These are phyloP conservation scores for Podospora appendiculata DNA, from an alignment of 495 filamentous ascomycete genomes.

Conservation along the genomic window DNA sequence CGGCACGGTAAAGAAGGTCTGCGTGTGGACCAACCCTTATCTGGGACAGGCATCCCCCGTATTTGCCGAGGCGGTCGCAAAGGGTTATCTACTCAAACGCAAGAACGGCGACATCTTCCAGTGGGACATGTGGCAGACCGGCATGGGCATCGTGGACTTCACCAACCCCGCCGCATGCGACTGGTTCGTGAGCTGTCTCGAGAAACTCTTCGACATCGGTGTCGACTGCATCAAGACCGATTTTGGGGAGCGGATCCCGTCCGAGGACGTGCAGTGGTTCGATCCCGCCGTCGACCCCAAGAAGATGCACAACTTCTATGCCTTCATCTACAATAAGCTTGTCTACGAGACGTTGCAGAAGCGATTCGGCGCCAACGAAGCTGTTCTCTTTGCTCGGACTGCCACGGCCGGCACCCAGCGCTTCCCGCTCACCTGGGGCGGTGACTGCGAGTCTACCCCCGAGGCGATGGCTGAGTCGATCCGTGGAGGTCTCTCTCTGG, in stretches of 20 bases:
- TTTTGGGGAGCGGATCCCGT: conserved; percentile 64
- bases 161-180: conserved; percentile 58
- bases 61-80: conserved; percentile 55
- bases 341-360: conserved; percentile 58
- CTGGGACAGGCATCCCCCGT: conserved; percentile 59
- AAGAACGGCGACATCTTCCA: conserved; percentile 64
- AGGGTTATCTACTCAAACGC: conserved; percentile 62
- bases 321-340: conserved; percentile 60
- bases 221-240: conserved; percentile 69
- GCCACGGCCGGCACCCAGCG: conserved; percentile 60
- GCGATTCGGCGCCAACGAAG: conserved; percentile 49
- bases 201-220: conserved; percentile 54
- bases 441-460: conserved; percentile 66
- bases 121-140: conserved; percentile 68
- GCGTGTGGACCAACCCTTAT: conserved; percentile 69
- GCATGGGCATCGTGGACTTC: conserved; percentile 69
- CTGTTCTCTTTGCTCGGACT: conserved; percentile 60
- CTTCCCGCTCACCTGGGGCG: conserved; percentile 59
- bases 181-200: conserved; percentile 53
- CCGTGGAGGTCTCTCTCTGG: conserved; percentile 59
- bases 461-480: conserved; percentile 68
- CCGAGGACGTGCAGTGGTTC: conserved; percentile 51
- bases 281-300: conserved; percentile 47
- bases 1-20: conserved; percentile 52
- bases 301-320: conserved; percentile 71